Evolutionary conservation across 192 early-diverging fungal species (phyloP), one percentile per base, ranked within the genome.

Genomic region (Allomyces arbusculus): DNA sequence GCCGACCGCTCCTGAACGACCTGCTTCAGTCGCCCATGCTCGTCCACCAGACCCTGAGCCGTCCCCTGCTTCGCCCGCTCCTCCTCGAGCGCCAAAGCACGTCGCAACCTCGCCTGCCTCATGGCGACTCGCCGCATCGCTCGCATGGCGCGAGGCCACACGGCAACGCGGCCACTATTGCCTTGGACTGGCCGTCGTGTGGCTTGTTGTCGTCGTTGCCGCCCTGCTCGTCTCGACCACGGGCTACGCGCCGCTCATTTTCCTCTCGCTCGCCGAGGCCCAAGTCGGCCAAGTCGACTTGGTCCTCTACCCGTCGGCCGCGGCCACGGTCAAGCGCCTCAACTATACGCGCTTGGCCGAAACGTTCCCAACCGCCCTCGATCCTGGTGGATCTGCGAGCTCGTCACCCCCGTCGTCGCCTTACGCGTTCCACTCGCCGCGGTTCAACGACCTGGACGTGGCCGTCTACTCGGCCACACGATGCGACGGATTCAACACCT

Each of bases 171-270:
- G 64, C 7, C 71, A 72, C 25, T 72, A 69, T 45, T 69, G 68
- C 65, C 66, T 72, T 22, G 71, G 71, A 3, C 66, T 67, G 28
- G 65, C 26, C 55, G 68, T 68, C n/a, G 71, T 72, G 3, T 72
- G 63, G 26, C 62, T 72, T 12, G 64, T 66, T 3, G 68, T 69
- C 23, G 65, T 72, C 63, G 65, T 68, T 0, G 65, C 65, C 2
- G 71, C 68, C 4, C 25, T 72, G 8, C 62, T 72, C 44, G 66
- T 72, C 64, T 66, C 65, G 45, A 63, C 66, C 61, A 69, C 69
- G 50, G 62, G 61, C 5, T 63, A 69, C 62, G 62, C 67, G 16
- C 67, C 67, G 6, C 28, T 69, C 10, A 61, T 72, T 11, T 72
- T 72, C 28, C 55, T 72, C 19, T 43, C 22, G 24, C 24, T 72